These are phyloP conservation scores for Hebeloma cylindrosporum DNA, from an alignment of 768 basidiomycete genomes.

Conservation along the genomic window DNA sequence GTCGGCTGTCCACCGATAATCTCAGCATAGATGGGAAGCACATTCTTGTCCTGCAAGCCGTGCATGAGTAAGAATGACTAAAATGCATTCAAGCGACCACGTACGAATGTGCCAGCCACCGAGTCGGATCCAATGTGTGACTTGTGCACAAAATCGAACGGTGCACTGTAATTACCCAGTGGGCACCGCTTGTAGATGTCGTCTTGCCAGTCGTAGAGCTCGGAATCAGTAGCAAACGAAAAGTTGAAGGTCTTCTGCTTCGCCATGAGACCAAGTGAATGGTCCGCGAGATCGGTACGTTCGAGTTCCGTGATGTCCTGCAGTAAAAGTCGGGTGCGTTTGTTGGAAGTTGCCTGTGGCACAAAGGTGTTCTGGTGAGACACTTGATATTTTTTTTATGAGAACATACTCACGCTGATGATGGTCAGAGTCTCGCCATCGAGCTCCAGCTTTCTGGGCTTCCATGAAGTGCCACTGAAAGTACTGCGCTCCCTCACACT, in stretches of 20 bases:
- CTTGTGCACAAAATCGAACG: slow-evolving; percentile 41
- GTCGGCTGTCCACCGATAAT: slow-evolving; percentile 22
- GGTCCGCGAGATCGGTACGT: slow-evolving; percentile 37
- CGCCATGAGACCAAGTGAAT: slow-evolving; percentile 36
- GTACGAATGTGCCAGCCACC: slow-evolving; percentile 31
- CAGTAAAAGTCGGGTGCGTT: slow-evolving; percentile 30
- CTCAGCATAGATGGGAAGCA: slow-evolving; percentile 29
- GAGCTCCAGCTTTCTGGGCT: slow-evolving; percentile 24
- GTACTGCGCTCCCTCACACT: slow-evolving; percentile 21
- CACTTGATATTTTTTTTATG: neutral
- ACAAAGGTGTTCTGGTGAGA: slow-evolving; percentile 3
- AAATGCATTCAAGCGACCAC: slow-evolving; percentile 17
- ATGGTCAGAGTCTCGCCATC: slow-evolving; percentile 23
- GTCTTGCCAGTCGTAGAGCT: slow-evolving; percentile 48
- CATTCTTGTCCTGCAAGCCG: slow-evolving; percentile 21
- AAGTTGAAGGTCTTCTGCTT: slow-evolving; percentile 34
- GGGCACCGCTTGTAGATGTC: slow-evolving; percentile 43
- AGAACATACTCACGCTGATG: slow-evolving; percentile 20
- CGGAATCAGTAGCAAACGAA: slow-evolving; percentile 37
- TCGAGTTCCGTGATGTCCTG: slow-evolving; percentile 39
- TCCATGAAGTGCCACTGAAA: slow-evolving; percentile 24
- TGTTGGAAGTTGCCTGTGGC: slow-evolving; percentile 21
- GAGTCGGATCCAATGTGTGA: slow-evolving; percentile 37
- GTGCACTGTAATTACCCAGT: slow-evolving; percentile 34
- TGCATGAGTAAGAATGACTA: slow-evolving; percentile 3